Conservation (phyloP, 2,329 filamentous ascomycete species). For the Apiospora sp. region DNA sequence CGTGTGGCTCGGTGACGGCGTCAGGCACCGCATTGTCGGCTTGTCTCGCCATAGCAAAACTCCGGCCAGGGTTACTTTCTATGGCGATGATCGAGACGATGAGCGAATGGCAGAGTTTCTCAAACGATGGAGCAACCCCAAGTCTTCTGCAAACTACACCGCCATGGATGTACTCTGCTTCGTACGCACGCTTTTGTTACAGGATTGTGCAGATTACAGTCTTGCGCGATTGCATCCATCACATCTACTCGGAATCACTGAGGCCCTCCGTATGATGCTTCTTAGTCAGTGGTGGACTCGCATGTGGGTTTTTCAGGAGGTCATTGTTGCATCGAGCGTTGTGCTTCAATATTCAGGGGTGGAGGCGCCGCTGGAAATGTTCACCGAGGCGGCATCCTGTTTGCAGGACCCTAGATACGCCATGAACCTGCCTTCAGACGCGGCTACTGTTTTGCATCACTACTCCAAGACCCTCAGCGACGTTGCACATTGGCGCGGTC, state of each 20-base stretch:
- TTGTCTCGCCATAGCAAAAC: neutral
- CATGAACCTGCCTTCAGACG: neutral
- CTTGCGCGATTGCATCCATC: neutral
- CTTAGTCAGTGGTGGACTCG: constrained; percentile 13
- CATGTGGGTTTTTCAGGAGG: constrained; percentile 22
- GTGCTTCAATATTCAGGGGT: neutral
- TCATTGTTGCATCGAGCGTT: neutral
- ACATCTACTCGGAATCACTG: neutral
- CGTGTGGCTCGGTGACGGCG: neutral
- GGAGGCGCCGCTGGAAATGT: neutral
- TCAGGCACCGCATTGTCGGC: neutral
- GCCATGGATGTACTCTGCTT: neutral
- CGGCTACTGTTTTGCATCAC: neutral
- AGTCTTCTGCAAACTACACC: neutral
- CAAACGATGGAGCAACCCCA: neutral
- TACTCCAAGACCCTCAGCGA: neutral
- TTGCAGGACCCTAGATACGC: neutral
- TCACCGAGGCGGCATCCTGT: neutral
- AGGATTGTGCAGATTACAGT: neutral
- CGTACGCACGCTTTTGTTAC: neutral
- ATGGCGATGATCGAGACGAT: neutral
- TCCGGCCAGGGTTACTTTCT: neutral
- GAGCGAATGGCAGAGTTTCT: neutral
- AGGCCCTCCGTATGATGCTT: neutral
- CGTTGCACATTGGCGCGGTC: neutral